phyloP scores from a whole-genome alignment of 352 stramenopile species.

The Pythium periplocum region DNA sequence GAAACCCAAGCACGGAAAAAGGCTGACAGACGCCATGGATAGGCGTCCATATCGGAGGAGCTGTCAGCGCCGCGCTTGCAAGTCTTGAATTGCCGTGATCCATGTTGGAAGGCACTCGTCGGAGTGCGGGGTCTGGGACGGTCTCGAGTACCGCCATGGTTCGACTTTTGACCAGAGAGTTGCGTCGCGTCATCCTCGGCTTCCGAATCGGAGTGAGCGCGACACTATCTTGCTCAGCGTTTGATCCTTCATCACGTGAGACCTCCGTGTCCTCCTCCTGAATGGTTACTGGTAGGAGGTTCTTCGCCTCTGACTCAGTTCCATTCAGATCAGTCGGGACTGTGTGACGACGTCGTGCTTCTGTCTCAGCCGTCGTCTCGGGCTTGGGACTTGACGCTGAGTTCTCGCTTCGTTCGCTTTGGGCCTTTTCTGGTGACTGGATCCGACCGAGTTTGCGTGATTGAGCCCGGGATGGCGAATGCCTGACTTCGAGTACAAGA shows the following conservation, averaged over 20 bases:
- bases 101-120: conserved; percentile 1
- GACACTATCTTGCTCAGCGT: not conserved
- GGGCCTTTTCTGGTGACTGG: too few relatives aligned
- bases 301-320: too few relatives aligned
- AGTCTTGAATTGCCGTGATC: conserved; percentile 9
- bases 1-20: conserved; percentile 64
- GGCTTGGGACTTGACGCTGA: too few relatives aligned
- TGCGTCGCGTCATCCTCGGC: conserved; percentile 1
- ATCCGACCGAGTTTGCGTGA: conserved; percentile 2
- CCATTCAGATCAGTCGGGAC: too few relatives aligned
- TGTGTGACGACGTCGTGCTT: too few relatives aligned
- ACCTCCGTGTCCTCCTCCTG: too few relatives aligned
- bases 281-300: too few relatives aligned
- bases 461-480: not conserved
- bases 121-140: not conserved
- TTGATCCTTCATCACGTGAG: too few relatives aligned
- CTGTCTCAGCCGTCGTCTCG: too few relatives aligned
- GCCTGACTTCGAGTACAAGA: conserved; percentile 1
- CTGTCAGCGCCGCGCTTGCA: conserved; percentile 1
- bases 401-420: too few relatives aligned
- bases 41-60: conserved; percentile 58
- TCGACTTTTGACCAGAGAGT: conserved; percentile 20
- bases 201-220: not conserved
- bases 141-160: conserved; percentile 15
- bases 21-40: conserved; percentile 71